A percentile compares a stretch with the other conserved stretches of the same genome.
phyloP scores from a whole-genome alignment of 2,329 filamentous ascomycete genomes.

The Pyrenochaeta sp. region DNA sequence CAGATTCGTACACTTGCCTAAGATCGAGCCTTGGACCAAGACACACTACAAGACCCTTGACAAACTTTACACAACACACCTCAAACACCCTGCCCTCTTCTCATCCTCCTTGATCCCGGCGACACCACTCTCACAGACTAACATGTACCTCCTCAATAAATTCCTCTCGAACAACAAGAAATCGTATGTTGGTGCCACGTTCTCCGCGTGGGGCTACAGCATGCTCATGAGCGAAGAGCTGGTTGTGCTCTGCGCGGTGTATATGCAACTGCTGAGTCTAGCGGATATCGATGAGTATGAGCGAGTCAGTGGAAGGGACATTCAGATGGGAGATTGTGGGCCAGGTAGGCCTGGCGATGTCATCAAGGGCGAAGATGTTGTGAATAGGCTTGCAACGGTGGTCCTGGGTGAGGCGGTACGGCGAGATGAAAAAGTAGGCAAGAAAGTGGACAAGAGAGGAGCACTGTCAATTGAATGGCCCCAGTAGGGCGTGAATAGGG shows the following conservation, averaged over 20 bases:
- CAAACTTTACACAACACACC: slow-evolving; percentile 43
- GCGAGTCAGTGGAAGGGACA: slow-evolving; percentile 25
- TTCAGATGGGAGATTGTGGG: slow-evolving; percentile 40
- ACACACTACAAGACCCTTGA: slow-evolving; percentile 52
- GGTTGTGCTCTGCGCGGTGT: slow-evolving; percentile 47
- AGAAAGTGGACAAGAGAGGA: slow-evolving; percentile 12
- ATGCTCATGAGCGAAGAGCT: slow-evolving; percentile 41
- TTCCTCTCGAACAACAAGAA: slow-evolving; percentile 32
- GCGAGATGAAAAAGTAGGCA: slow-evolving; percentile 24
- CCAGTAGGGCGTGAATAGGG: slow-evolving; percentile 5
- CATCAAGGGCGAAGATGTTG: slow-evolving; percentile 37
- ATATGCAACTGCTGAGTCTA: slow-evolving; percentile 41
- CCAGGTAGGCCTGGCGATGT: slow-evolving; percentile 28
- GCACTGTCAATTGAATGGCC: slow-evolving; percentile 24
- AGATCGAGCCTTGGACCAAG: slow-evolving; percentile 50
- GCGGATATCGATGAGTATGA: slow-evolving; percentile 38
- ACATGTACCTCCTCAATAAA: slow-evolving; percentile 36
- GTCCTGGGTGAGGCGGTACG: slow-evolving; percentile 44
- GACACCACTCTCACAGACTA: slow-evolving; percentile 34
- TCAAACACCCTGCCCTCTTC: slow-evolving; percentile 44
- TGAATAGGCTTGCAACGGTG: slow-evolving; percentile 43
- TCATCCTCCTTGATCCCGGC: slow-evolving; percentile 27
- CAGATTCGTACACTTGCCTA: slow-evolving; percentile 40
- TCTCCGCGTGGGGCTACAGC: slow-evolving; percentile 47
- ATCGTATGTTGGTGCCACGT: slow-evolving; percentile 39